phyloP scores from a whole-genome alignment of 1,284 basidiomycete species.

The Amylostereum areolatum region DNA sequence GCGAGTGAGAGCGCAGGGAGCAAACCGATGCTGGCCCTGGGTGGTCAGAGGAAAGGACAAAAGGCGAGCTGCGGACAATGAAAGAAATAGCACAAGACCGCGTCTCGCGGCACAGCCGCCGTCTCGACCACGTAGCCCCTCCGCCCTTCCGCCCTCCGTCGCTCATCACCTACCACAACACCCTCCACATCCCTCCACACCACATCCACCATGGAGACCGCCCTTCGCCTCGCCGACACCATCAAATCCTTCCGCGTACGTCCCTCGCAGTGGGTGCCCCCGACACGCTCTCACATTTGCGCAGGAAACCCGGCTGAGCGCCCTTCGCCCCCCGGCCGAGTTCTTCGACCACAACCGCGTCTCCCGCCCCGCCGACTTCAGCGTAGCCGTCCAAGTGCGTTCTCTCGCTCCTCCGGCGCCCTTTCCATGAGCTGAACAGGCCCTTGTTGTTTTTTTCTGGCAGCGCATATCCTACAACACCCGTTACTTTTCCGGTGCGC shows the following conservation, averaged over 20 bases:
- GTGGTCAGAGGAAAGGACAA: not conserved
- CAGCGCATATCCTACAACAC: slow-evolving; percentile 95
- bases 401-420: not conserved
- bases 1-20: not conserved
- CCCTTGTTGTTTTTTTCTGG: slow-evolving; percentile 6
- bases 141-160: slow-evolving; percentile 3
- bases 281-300: not conserved
- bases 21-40: no score
- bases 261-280: slow-evolving; percentile 9
- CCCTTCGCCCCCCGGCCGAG: slow-evolving; percentile 73
- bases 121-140: slow-evolving; percentile 4
- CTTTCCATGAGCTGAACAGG: slow-evolving; percentile 3
- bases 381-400: slow-evolving; percentile 63
- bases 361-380: slow-evolving; percentile 73
- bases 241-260: slow-evolving; percentile 70
- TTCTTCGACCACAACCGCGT: slow-evolving; percentile 90
- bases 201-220: slow-evolving; percentile 44
- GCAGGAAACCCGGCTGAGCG: slow-evolving; percentile 80
- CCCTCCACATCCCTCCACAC: not conserved
- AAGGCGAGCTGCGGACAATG: slow-evolving; percentile 2
- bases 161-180: not conserved
- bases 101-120: not conserved
- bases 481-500: slow-evolving; percentile 78
- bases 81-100: not conserved
- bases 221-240: slow-evolving; percentile 59